Conservation (phyloP, 1,284 basidiomycete genomes). For the Microbotryum intermedium region DNA sequence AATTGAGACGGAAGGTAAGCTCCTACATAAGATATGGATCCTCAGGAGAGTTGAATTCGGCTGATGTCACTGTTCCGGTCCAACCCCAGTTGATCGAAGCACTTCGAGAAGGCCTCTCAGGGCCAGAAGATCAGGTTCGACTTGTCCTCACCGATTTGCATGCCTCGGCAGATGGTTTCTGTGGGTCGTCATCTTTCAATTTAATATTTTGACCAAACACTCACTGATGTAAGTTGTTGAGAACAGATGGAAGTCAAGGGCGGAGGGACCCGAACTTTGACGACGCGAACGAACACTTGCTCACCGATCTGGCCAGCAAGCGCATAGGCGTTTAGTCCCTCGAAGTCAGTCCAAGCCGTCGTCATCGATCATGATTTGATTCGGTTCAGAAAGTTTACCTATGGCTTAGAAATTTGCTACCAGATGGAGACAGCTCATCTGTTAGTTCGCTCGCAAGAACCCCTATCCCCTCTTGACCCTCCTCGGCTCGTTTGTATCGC, state of each 20-base stretch:
- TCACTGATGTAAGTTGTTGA: neutral
- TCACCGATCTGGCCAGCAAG: conserved; percentile 46
- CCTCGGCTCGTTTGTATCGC: neutral
- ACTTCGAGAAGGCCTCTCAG: no score
- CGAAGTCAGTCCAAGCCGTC: no score
- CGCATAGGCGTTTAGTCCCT: no score
- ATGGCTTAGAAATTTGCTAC: no score
- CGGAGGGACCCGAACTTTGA: conserved; percentile 62
- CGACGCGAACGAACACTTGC: conserved; percentile 60
- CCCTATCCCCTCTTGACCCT: conserved; percentile 31
- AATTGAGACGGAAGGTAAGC: conserved; percentile 43
- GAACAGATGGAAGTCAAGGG: conserved; percentile 62
- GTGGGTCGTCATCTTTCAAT: neutral
- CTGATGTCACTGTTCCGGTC: no score
- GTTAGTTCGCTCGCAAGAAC: conserved; percentile 50
- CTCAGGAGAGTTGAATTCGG: no score
- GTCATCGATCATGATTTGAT: no score
- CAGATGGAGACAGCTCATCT: conserved; percentile 78
- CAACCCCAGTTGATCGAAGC: no score
- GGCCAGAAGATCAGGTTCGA: no score
- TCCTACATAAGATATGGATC: no score
- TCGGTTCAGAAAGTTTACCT: no score
- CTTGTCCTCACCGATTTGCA: conserved; percentile 4
- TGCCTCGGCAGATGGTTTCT: conserved; percentile 22
- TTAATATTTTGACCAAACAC: neutral